phyloP scores from a whole-genome alignment of 306 rosid species.

The Rosa chinensis region DNA sequence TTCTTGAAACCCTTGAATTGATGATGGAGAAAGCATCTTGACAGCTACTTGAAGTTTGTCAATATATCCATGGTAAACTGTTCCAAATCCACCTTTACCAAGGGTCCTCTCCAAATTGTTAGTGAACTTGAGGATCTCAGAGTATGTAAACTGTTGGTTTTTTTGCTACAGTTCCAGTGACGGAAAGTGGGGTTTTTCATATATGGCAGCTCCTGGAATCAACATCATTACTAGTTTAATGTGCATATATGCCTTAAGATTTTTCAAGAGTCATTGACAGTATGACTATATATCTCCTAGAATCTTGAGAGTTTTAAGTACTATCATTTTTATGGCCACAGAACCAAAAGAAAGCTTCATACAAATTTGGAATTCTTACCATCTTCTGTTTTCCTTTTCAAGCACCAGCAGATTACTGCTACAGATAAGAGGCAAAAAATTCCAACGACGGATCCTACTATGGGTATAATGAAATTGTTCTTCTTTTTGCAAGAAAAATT shows the following conservation, averaged over 20 bases:
- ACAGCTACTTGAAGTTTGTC: no score
- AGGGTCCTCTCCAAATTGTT: background rate
- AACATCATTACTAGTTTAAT: background rate
- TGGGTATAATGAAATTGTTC: background rate
- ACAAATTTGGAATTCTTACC: background rate
- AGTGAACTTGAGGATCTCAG: conserved; percentile 33
- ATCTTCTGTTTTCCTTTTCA: background rate
- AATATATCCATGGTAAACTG: no score
- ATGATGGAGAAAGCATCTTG: no score
- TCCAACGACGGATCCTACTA: background rate
- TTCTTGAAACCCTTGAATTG: no score
- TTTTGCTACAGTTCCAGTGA: conserved; percentile 7
- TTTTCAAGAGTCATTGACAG: background rate
- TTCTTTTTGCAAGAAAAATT: no score
- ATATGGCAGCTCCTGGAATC: no score
- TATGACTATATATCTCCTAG: no score
- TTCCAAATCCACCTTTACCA: no score
- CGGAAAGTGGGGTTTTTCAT: background rate
- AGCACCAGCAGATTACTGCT: background rate
- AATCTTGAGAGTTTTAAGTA: no score
- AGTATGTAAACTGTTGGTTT: conserved; percentile 31
- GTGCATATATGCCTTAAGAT: background rate
- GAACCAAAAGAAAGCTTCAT: background rate
- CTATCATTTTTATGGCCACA: background rate
- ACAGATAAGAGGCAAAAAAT: background rate